A percentile compares a stretch with the other conserved stretches of the same genome.
phyloP scores from a whole-genome alignment of 2,329 filamentous ascomycete genomes.

The Purpureocillium takamizusanense region DNA sequence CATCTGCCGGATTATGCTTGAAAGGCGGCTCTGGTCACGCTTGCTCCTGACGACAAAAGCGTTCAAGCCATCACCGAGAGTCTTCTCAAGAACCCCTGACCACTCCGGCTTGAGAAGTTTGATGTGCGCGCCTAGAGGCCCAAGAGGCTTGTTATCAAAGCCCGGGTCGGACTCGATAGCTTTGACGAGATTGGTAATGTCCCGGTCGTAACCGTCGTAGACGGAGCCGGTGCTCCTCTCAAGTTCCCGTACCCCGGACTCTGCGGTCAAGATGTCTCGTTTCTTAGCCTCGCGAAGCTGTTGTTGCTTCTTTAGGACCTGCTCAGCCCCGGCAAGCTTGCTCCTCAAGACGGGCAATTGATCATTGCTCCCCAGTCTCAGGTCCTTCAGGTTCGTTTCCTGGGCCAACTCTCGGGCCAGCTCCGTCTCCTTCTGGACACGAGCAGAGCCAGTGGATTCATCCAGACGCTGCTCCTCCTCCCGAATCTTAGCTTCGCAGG shows the following conservation, averaged over 20 bases:
- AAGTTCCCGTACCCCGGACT: conserved; percentile 40
- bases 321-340: conserved; percentile 20
- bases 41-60: conserved; percentile 77
- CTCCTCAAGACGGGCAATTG: conserved; percentile 24
- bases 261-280: conserved; percentile 43
- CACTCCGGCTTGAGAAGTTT: conserved; percentile 71
- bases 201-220: conserved; percentile 54
- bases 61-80: conserved; percentile 59
- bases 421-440: conserved; percentile 53
- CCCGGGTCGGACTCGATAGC: conserved; percentile 60
- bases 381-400: conserved; percentile 16
- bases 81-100: conserved; percentile 72
- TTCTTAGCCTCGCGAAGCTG: conserved; percentile 33
- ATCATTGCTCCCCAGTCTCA: conserved; percentile 17
- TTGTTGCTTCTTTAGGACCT: conserved; percentile 18
- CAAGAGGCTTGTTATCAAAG: conserved; percentile 67
- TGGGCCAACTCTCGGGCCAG: conserved; percentile 18
- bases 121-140: conserved; percentile 73
- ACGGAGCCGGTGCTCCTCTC: conserved; percentile 45
- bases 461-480: conserved; percentile 54
- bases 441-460: conserved; percentile 60
- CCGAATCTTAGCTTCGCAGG: conserved; percentile 37
- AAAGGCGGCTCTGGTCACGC: conserved; percentile 62
- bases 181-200: conserved; percentile 54
- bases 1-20: conserved; percentile 51